Evolutionary conservation across 306 rosid species (phyloP).

Genomic region (Ormosia emarginata): DNA sequence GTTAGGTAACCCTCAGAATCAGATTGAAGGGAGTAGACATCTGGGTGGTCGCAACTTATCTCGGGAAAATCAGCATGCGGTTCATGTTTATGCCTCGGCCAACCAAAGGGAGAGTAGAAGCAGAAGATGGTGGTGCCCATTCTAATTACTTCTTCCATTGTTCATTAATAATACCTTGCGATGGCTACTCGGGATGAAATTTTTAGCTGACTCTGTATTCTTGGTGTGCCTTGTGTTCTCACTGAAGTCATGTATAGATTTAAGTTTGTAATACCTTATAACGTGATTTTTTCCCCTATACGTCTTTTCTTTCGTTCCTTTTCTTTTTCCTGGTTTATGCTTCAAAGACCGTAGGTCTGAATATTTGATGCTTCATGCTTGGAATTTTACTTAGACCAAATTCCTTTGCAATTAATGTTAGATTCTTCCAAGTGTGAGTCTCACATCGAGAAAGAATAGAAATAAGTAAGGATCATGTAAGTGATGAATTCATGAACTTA

Average conservation of each 20-base stretch:
- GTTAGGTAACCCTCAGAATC: constrained; percentile 66
- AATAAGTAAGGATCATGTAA: too few relatives aligned
- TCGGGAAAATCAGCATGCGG: constrained; percentile 35
- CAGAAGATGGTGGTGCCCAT: constrained; percentile 88
- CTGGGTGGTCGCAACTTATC: constrained; percentile 21
- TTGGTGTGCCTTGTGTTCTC: constrained; percentile 28
- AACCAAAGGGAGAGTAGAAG: constrained; percentile 66
- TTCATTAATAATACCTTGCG: constrained; percentile 21
- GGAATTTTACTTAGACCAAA: neutral
- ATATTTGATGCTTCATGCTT: neutral
- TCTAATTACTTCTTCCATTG: constrained; percentile 33
- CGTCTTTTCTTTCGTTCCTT: neutral
- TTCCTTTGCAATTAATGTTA: neutral
- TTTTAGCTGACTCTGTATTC: constrained; percentile 16
- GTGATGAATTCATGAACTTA: too few relatives aligned
- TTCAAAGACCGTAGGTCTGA: constrained; percentile 9
- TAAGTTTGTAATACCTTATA: constrained; percentile 8
- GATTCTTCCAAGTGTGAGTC: too few relatives aligned
- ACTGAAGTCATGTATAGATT: constrained; percentile 25
- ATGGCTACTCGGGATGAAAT: constrained; percentile 24
- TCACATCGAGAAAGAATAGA: too few relatives aligned
- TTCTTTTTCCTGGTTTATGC: constrained; percentile 7
- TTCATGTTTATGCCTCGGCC: constrained; percentile 33
- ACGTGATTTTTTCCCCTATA: neutral
- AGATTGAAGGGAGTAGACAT: constrained; percentile 38